Evolutionary conservation across 108 stramenopile species (phyloP), one percentile per base, ranked within the genome.

Genomic region (Nitzschia putrida): DNA sequence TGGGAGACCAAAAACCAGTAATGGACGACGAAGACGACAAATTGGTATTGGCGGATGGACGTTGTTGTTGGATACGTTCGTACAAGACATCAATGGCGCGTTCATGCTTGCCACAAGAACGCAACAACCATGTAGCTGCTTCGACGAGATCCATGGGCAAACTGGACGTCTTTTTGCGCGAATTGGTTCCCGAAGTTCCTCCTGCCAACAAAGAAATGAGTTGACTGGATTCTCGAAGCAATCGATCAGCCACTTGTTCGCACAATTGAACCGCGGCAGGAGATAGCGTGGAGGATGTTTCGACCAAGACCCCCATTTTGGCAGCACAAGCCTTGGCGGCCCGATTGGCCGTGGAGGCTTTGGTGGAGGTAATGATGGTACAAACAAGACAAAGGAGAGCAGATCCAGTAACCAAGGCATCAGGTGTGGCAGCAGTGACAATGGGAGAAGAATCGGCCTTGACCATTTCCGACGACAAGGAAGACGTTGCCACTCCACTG

Each of bases 121-220:
- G 83, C 34, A 95, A 52, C 4, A 95, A 76, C 94, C 94, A 95
- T 41, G 88, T 73, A 12, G 94, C 80, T 22, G 94, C 78, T 69
- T 95, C 94, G 4, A 92, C 76, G 68, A 88, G 88, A 45, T 89
- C 90, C 83, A 89, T 89, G 52, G 43, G 59, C 53, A 56, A 38
- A 26, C 37, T 56, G 23, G 68, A 41, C 1, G 53, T 49, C 47
- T 49, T 49, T 49, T 49, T 49, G 47, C 18, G 14, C 3, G n/a
- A 18, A 6, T 16, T 18, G 14, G 4, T 18, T 4, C 47, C 47
- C 3, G n/a, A 4, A 3, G 47, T 49, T 4, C 47, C 47, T 18
- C 47, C 47, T 6, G 47, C 47, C 18, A 16, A 16, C 53, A 34
- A 63, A 44, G 29, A 76, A 69, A 66, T 44, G 21, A 38, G 54